Evolutionary conservation across 2,329 filamentous ascomycete genomes (phyloP), one percentile per base, ranked within the genome.

Genomic region (Chalara sp.): DNA sequence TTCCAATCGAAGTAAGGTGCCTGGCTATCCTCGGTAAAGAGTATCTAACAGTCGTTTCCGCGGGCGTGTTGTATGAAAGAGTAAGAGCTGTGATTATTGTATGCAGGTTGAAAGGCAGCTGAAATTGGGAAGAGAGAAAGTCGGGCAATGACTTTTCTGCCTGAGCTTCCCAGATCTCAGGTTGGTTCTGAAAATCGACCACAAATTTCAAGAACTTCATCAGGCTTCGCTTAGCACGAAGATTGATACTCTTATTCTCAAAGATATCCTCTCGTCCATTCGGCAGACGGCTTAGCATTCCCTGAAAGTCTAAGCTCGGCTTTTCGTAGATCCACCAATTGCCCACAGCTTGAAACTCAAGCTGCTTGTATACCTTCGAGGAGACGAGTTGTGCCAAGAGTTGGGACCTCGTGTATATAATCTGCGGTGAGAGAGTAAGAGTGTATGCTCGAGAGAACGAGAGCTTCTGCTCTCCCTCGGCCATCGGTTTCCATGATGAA

Each of bases 201-300:
- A 96, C 86, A 65, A 93, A 92, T 67, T 92, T 91, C 62, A 97
- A 76, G 62, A 96, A 95, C 68, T 95, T 95, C 86, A 96, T 96
- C 62, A 97, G 70, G 7, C 80, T 79, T 49, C 92, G 83, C 72
- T 97, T 97, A 5, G 89, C 83, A 57, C 86, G 86, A 58, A 86
- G 78, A 44, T 89, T 81, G 51, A 97, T 87, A 29, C 76, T 76
- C 35, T 80, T 80, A 65, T 89, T 86, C 45, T 84, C 80, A 67
- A 96, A 96, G 43, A 97, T 82, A 70, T 96, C 92, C 70, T 99
- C 92, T 58, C 92, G 82, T 31, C 87, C 91, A 56, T 87, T 91
- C 1, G 93, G 92, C 47, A 97, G 87, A 51, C 86, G 86, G 47
- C 77, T 73, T 35, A 96, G 71, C 6, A 59, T 61, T 30, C 58